Evolutionary conservation across 495 filamentous ascomycete genomes (phyloP), one percentile per base, ranked within the genome.

Genomic region (Lentithecium fluviatile): DNA sequence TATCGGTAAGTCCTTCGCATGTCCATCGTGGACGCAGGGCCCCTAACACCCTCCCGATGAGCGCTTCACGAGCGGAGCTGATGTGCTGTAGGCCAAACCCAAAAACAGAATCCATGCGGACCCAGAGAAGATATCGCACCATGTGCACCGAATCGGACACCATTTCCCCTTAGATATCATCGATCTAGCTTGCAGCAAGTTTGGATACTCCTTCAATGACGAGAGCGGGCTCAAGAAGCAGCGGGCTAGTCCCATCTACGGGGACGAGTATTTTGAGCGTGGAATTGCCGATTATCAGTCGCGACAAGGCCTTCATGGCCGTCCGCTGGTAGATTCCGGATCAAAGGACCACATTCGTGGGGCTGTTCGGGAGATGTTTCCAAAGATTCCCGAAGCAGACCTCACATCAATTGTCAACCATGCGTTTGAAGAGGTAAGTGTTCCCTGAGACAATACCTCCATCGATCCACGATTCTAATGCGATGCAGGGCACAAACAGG

Each of bases 311-410:
- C 36, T 53, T 15, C 51, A 66, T 32, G 53, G 56, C 12, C 60
- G 60, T 6, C 50, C 57, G 34, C 34, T 56, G 70, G 17, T 88
- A 89, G 69, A 77, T 78, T 17, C 84, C 84, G 37, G 55, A 58
- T 85, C 91, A 59, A 85, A 89, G 64, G 81, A 79, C 29, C 85
- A 91, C 70, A 88, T 89, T 56, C 79, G 86, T 70, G 83, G 82
- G 21, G 85, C 88, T 0, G 82, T 97, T 26, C 80, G 78, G 57
- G 91, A 97, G 66, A 75, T 95, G 10, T 96, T 95, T 69, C 91
- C 91, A 0, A 85, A 88, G 52, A 93, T 97, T 60, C 91, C 91
- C 0, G 76, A 88, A 43, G 80, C 81, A 34, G 90, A 95, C 72
- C 74, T 91, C n/a, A 78, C 84, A 53, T 76, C 83, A 65, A 90